These are phyloP conservation scores for Amphirosellinia nigrospora DNA, from an alignment of 495 filamentous ascomycete species.

Conservation along the genomic window DNA sequence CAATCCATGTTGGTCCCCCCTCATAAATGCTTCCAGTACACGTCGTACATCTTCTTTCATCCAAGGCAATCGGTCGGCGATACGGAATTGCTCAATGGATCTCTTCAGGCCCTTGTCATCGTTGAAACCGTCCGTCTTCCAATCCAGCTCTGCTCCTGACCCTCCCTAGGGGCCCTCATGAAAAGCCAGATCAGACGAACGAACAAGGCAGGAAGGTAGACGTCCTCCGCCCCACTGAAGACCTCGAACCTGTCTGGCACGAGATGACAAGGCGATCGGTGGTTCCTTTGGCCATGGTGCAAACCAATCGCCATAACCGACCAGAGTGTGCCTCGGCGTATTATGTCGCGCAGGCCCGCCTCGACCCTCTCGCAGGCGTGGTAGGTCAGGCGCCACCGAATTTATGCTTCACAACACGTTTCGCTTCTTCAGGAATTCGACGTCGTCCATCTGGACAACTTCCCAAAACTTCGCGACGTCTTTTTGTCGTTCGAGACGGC, in stretches of 20 bases:
- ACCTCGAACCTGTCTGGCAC: not conserved
- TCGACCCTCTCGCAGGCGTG: not conserved
- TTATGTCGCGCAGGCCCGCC: not conserved
- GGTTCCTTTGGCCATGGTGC: not conserved
- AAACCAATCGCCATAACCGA: not conserved
- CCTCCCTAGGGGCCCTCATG: not conserved
- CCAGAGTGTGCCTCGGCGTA: not conserved
- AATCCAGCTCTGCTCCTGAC: not conserved
- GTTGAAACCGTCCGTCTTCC: not conserved
- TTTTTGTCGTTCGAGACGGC: not conserved
- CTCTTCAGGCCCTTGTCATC: not conserved
- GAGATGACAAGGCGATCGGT: not conserved
- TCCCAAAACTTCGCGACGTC: not conserved
- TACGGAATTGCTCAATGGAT: conserved; percentile 4
- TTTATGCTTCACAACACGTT: too few relatives aligned
- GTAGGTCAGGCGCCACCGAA: not conserved
- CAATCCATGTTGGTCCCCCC: not conserved
- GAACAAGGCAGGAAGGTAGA: not conserved
- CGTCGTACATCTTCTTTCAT: not conserved
- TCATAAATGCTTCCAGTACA: not conserved
- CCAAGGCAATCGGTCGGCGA: not conserved
- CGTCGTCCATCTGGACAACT: too few relatives aligned
- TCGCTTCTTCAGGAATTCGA: not conserved
- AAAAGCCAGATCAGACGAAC: not conserved
- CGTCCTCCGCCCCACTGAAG: not conserved